A percentile compares a stretch with the other conserved stretches of the same genome.
Conservation (phyloP, 148 eudicot species). For the Cornus kousa region DNA sequence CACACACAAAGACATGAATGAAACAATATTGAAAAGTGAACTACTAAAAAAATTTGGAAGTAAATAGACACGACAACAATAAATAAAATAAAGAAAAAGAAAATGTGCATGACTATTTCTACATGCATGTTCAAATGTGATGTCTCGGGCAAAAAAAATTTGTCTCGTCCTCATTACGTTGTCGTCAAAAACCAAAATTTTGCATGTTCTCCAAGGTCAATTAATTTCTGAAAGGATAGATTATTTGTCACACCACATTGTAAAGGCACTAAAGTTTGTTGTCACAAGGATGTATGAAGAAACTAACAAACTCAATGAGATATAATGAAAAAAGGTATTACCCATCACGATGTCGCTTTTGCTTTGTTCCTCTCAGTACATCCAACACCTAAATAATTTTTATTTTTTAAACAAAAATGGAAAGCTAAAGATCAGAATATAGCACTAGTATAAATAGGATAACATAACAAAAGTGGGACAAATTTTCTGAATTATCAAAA, state of each 20-base stretch:
- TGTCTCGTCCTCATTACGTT: neutral
- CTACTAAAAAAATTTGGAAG: neutral
- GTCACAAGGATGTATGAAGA: neutral
- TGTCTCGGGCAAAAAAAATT: neutral
- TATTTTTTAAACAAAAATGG: neutral
- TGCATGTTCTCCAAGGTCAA: neutral
- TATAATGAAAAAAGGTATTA: conserved; percentile 22
- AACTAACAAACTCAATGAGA: neutral
- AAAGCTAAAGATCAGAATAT: neutral
- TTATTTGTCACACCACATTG: neutral
- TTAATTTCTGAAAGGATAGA: no score
- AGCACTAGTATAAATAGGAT: neutral
- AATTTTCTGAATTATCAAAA: neutral
- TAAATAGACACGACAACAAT: neutral
- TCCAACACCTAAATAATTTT: conserved; percentile 50
- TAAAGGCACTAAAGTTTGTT: neutral
- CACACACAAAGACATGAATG: neutral
- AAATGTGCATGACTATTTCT: neutral
- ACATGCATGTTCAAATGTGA: neutral
- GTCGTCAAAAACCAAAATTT: neutral
- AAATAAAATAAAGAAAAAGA: neutral
- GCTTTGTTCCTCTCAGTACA: conserved; percentile 65
- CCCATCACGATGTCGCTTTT: conserved; percentile 89
- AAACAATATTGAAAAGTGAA: neutral
- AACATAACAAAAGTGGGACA: neutral